A percentile compares a stretch with the other conserved stretches of the same genome.
Conservation (phyloP, 768 basidiomycete genomes). For the Lepiota venenata region DNA sequence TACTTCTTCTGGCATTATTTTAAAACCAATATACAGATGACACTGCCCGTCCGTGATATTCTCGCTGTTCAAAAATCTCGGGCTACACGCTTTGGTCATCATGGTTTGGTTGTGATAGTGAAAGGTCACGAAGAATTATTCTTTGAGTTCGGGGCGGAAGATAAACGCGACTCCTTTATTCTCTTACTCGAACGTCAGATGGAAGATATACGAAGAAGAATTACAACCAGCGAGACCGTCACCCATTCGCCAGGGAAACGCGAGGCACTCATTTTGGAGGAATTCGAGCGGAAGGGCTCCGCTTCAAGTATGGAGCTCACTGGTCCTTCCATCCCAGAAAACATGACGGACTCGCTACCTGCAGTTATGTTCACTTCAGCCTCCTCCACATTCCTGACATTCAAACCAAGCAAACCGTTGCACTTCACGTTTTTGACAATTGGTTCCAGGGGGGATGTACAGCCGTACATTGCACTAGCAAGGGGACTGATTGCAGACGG, state of each 20-base stretch:
- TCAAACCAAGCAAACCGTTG: conserved; percentile 83
- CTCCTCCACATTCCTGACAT: conserved; percentile 95
- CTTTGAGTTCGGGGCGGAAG: conserved; percentile 85
- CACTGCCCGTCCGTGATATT: conserved; percentile 87
- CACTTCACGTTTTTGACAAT: conserved; percentile 95
- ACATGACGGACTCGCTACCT: conserved; percentile 66
- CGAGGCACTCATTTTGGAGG: conserved; percentile 81
- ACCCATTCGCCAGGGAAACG: conserved; percentile 50
- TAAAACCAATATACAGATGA: conserved; percentile 61
- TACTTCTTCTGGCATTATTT: conserved; percentile 2
- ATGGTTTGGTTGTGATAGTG: conserved; percentile 86
- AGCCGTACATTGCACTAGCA: conserved; percentile 95
- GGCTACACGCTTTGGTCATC: conserved; percentile 86
- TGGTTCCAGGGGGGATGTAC: conserved; percentile 95
- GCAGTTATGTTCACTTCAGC: conserved; percentile 97
- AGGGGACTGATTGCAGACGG: conserved; percentile 91
- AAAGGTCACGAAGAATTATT: conserved; percentile 98
- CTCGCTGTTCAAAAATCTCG: conserved; percentile 80
- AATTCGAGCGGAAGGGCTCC: conserved; percentile 59
- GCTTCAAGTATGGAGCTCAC: conserved; percentile 38
- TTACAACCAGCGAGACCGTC: conserved; percentile 39
- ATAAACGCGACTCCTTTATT: conserved; percentile 78
- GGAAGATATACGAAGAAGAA: conserved; percentile 60
- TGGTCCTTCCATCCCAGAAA: conserved; percentile 42
- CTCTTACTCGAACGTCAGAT: conserved; percentile 74